Evolutionary conservation across 495 filamentous ascomycete species (phyloP), one percentile per base, ranked within the genome.

Genomic region (Penicillium pulvis): DNA sequence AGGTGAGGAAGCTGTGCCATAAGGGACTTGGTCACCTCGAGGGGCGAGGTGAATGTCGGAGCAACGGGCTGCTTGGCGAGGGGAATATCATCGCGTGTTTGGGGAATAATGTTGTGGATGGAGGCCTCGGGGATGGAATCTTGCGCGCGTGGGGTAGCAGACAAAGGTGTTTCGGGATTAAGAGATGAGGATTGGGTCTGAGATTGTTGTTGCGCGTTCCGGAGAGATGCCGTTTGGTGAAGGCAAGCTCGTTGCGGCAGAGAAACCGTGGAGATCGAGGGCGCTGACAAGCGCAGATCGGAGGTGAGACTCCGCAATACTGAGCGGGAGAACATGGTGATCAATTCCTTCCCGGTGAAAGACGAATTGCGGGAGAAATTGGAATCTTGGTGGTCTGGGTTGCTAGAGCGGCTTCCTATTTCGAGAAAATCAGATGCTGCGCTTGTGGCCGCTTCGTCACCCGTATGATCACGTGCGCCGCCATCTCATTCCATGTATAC

Each of bases 1-100:
- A 98, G 86, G 57, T 91, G 79, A 4, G 93, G 90, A 51, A 96
- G 88, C 35, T 90, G 82, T 41, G 83, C 69, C 53, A 82, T 79
- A 58, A 93, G 80, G 7, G 85, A 84, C 39, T 80, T 68, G 54
- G 76, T 76, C 65, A 88, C 70, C 63, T 73, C 66, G 28, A 80
- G 69, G 30, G 76, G 68, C 2, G 70, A 53, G 53, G 56, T 55
- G 60, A 80, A 75, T 55, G 61, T 64, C 10, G 73, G 74, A n/a
- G 63, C 58, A 42, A 73, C 63, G 53, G 72, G 70, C 50, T 68
- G 74, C 66, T 77, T 78, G 48, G 56, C 55, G 28, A 58, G 26
- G 53, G 68, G 67, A 58, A 70, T 50, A 57, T 69, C 51, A 36
- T 63, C n/a, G 63, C 61, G 63, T 45, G 42, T 54, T 54, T 55